These are phyloP conservation scores for Noccaea bulbosa DNA, from an alignment of 345 rosid genomes.

Conservation along the genomic window DNA sequence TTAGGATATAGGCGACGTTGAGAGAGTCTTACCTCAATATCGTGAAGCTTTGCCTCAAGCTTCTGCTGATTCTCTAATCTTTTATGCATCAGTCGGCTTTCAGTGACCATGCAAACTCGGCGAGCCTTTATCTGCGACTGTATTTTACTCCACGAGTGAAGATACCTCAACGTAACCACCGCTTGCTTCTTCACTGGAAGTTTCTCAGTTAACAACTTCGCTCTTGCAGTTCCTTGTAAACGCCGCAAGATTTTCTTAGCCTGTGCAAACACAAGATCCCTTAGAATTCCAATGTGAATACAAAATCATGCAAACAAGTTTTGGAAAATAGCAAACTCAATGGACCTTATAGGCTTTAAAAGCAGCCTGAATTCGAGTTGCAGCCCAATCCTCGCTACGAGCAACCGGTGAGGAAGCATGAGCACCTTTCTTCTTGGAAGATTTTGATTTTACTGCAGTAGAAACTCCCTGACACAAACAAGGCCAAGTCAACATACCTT, in stretches of 20 bases:
- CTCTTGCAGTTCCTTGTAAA: conserved; percentile 63
- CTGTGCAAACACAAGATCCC: conserved; percentile 41
- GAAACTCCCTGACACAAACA: conserved; percentile 54
- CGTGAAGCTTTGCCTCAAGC: conserved; percentile 92
- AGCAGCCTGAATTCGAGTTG: conserved; percentile 71
- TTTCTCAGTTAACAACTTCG: conserved; percentile 55
- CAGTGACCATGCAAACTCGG: conserved; percentile 76
- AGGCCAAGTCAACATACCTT: background rate
- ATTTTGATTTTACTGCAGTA: conserved; percentile 59
- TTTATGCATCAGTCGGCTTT: conserved; percentile 73
- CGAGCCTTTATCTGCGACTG: conserved; percentile 75
- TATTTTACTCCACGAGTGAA: conserved; percentile 86
- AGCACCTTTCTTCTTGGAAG: conserved; percentile 63
- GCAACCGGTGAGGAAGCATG: conserved; percentile 43
- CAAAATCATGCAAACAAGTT: background rate
- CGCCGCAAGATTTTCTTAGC: conserved; percentile 73
- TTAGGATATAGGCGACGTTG: background rate
- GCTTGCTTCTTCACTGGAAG: conserved; percentile 69
- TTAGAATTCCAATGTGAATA: background rate
- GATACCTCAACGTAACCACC: conserved; percentile 57
- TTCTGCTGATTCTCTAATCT: conserved; percentile 87
- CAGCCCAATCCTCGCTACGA: conserved; percentile 65
- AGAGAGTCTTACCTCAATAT: conserved; percentile 61
- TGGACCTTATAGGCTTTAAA: conserved; percentile 75
- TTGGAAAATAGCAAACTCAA: background rate